Percentiles rank a stretch among this genome's conserved stretches.
Conservation (phyloP, 805 yeast species). For the Nakazawaea anatomiae region DNA sequence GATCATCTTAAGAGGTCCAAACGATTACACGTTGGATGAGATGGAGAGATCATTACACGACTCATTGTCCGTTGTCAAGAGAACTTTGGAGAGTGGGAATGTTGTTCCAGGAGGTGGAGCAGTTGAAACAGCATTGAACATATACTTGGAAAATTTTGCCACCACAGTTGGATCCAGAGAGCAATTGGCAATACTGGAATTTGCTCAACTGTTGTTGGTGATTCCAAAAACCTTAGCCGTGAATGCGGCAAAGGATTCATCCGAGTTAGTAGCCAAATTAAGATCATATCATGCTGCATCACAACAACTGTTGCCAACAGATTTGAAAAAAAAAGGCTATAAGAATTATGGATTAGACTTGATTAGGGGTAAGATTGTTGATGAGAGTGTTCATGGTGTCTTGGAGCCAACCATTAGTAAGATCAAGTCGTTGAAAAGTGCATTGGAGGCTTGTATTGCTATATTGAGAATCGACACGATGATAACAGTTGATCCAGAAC, state of each 20-base stretch:
- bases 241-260: conserved; percentile 95
- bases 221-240: conserved; percentile 97
- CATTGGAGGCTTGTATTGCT: conserved; percentile 97
- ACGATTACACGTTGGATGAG: conserved; percentile 92
- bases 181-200: conserved; percentile 96
- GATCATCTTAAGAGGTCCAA: conserved; percentile 90
- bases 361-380: conserved; percentile 85
- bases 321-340: conserved; percentile 76
- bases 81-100: conserved; percentile 89
- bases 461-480: conserved; percentile 96
- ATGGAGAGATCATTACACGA: conserved; percentile 98
- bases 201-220: conserved; percentile 81
- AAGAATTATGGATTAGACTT: conserved; percentile 91
- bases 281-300: conserved; percentile 96
- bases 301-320: conserved; percentile 81
- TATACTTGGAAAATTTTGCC: conserved; percentile 93
- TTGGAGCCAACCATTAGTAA: conserved; percentile 94
- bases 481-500: conserved; percentile 96
- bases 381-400: conserved; percentile 79
- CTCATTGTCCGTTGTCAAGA: conserved; percentile 88
- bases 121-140: conserved; percentile 94
- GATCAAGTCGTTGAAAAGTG: conserved; percentile 87
- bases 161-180: conserved; percentile 97
- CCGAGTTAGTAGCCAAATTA: conserved; percentile 89
- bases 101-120: conserved; percentile 99